Percentiles rank a stretch among this genome's conserved stretches.
Evolutionary conservation across 176 grass and related monocot species (phyloP).

Genomic region (Carex parvula): DNA sequence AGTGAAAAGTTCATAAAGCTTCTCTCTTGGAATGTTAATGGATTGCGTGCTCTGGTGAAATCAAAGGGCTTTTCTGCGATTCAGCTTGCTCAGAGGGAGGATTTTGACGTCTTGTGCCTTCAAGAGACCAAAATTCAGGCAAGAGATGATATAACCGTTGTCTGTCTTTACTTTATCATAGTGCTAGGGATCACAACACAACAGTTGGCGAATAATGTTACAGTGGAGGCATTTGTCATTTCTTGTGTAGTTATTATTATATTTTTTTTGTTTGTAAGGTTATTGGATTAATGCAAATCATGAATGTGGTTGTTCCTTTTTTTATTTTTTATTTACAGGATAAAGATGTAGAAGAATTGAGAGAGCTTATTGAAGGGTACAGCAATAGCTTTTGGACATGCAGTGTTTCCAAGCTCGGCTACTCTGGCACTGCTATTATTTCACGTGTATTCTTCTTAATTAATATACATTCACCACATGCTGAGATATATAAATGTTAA

Average conservation of each 20-base stretch:
- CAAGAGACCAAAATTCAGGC: constrained; percentile 98
- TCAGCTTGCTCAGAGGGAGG: constrained; percentile 76
- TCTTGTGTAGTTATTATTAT: not conserved
- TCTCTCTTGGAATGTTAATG: constrained; percentile 95
- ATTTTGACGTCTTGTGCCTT: constrained; percentile 91
- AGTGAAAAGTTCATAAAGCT: constrained; percentile 54
- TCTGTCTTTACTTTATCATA: not conserved
- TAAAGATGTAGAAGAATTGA: constrained; percentile 84
- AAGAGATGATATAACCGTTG: constrained; percentile 10
- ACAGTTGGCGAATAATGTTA: not conserved
- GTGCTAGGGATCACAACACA: not conserved
- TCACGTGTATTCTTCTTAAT: constrained; percentile 37
- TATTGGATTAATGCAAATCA: constrained; percentile 14
- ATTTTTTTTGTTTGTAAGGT: not conserved
- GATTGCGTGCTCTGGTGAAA: constrained; percentile 81
- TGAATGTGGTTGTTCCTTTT: not conserved
- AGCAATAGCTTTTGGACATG: constrained; percentile 95
- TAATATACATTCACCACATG: not conserved
- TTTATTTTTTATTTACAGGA: constrained; percentile 50
- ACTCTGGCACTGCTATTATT: constrained; percentile 94
- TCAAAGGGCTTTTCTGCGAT: constrained; percentile 61
- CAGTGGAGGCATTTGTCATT: not conserved
- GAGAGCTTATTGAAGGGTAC: constrained; percentile 83
- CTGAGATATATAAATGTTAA: not conserved
- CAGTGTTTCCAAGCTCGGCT: constrained; percentile 90